phyloP scores from a whole-genome alignment of 2,329 filamentous ascomycete species.

The Alternaria infectoria region DNA sequence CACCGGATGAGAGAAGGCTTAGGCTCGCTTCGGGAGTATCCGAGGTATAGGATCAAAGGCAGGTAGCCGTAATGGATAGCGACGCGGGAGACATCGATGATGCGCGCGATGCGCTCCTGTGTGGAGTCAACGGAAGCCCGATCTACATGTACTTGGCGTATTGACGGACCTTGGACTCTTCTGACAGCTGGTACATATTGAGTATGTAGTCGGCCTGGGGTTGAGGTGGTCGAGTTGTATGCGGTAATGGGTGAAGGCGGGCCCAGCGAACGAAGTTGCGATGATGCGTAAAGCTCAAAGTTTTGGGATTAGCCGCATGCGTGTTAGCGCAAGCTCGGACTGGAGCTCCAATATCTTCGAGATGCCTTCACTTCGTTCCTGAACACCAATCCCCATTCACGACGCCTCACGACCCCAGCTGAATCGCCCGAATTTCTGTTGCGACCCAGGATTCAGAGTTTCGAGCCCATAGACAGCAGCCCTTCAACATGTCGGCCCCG shows the following conservation, averaged over 20 bases:
- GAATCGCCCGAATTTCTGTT: neutral
- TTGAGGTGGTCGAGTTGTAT: neutral
- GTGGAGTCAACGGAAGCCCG: conserved; percentile 29
- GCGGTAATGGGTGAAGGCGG: conserved; percentile 6
- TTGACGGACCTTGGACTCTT: conserved; percentile 86
- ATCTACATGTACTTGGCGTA: neutral
- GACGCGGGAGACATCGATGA: conserved; percentile 93
- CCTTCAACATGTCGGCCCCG: conserved; percentile 60
- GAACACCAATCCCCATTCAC: conserved; percentile 8
- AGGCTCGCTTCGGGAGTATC: conserved; percentile 93
- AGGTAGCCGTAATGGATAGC: conserved; percentile 98
- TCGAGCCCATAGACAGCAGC: neutral
- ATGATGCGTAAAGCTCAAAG: conserved; percentile 30
- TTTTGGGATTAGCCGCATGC: conserved; percentile 21
- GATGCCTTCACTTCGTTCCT: conserved; percentile 1
- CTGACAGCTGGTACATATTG: conserved; percentile 73
- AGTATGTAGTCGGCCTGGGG: conserved; percentile 1
- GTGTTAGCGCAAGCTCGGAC: conserved; percentile 12
- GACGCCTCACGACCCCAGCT: neutral
- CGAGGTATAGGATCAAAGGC: conserved; percentile 94
- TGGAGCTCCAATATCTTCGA: conserved; percentile 33
- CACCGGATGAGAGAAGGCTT: conserved; percentile 80
- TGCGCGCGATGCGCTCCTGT: conserved; percentile 95
- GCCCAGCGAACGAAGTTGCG: conserved; percentile 10
- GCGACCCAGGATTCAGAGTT: neutral